Evolutionary conservation across 1,284 basidiomycete species (phyloP), one percentile per base, ranked within the genome.

Genomic region (Tilletia horrida): DNA sequence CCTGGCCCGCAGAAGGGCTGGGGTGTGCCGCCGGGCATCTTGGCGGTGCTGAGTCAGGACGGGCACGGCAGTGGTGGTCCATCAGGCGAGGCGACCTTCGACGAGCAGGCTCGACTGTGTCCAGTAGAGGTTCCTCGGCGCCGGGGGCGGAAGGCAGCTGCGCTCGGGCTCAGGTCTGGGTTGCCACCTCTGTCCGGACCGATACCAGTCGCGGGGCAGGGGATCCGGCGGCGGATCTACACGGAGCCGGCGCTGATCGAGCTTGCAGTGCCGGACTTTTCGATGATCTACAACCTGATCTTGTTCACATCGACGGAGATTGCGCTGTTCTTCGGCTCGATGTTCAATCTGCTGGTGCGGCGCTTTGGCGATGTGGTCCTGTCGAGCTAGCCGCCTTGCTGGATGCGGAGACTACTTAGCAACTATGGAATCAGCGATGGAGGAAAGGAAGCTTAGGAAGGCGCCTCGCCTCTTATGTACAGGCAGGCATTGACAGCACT

Each of bases 211-310:
- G 55, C 29, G 4, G 14, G 11, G 9, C 55, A 29, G 8, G 23
- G 44, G 1, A 16, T 59, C 4, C 1, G 27, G 29, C 55, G 55
- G 11, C 8, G 42, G 13, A 86, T 93, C 66, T 97, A 95, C 82
- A 92, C 92, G 0, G 85, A 88, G 0, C 86, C 89, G 13, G 85
- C 93, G 21, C 87, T 98, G 29, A 88, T 96, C 50, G 92, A 96
- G 81, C 86, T 97, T 27, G 91, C 95, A 8, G 94, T 92, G 8
- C 96, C 96, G 0, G 95, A 98, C 83, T 98, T 98, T 83, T 94
- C 91, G 78, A 97, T 98, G 93, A 94, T 95, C 13, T 98, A 97
- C 84, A 99, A 97, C 83, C 94, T 97, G 71, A 97, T 97, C 66
- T 74, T 81, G 64, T 80, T 80, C 63, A 76, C 75, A 62, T 75